phyloP scores from a whole-genome alignment of 148 eudicot species.

The Arbutus unedo region DNA sequence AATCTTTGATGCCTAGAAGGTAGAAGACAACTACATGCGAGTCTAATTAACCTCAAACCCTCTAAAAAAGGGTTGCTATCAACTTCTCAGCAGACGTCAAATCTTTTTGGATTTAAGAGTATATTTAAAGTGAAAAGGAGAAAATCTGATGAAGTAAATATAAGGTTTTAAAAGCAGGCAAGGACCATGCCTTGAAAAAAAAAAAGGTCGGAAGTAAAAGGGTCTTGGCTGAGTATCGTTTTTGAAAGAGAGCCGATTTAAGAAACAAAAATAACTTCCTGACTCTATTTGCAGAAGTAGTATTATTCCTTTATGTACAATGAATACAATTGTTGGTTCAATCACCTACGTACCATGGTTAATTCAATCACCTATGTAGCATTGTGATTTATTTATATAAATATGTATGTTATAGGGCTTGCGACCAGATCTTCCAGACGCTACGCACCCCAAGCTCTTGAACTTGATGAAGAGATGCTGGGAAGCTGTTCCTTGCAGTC shows the following conservation, averaged over 20 bases:
- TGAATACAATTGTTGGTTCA: not conserved
- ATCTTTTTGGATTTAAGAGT: not conserved
- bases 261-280: not conserved
- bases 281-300: not conserved
- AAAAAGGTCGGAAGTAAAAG: not conserved
- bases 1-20: not conserved
- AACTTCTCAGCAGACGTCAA: not conserved
- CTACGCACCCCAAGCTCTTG: constrained; percentile 58
- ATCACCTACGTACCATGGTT: not conserved
- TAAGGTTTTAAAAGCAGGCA: not conserved
- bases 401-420: constrained; percentile 47
- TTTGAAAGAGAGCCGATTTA: not conserved
- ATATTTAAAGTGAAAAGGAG: not conserved
- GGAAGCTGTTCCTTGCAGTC: constrained; percentile 51
- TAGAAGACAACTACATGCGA: not conserved
- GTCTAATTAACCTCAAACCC: not conserved
- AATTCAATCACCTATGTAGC: not conserved
- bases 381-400: not conserved
- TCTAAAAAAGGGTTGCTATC: not conserved
- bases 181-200: too few relatives aligned
- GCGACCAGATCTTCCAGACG: constrained; percentile 74
- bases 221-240: not conserved
- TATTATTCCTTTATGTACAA: not conserved
- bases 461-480: constrained; percentile 81
- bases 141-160: not conserved